Base-by-base conservation (phyloP, 495 filamentous ascomycete species). In the Penicillium soppii region DNA sequence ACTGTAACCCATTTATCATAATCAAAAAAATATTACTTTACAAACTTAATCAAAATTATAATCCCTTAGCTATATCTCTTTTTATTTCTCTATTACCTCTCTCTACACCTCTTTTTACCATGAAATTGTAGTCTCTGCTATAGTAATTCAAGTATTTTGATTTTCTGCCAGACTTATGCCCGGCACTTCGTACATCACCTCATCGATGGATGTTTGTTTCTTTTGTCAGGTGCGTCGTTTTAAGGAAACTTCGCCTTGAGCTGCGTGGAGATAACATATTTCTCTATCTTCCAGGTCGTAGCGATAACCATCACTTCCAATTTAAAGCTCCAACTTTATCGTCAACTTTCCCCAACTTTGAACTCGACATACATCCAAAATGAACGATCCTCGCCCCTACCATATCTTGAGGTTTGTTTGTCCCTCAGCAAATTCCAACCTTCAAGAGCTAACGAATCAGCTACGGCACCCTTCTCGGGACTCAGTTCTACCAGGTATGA, bases 381-480 rank as follows among this genome's bases (percentile, higher is more conserved):
- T 73, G 68, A 61, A 50, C 45, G 81, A 84, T 37, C 82, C 82
- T 23, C 86, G 80, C 29, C 85, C 88, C 1, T 94, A 88, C 67
- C 90, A 94, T 66, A 76, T 94, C 55, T 65, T 92, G 36, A 84
- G 85, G 88, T 91, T 72, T 43, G 72, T 56, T 35, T 27, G n/a
- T n/a, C n/a, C n/a, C 17, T 29, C 13, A 4, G 17, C 20, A n/a
- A 52, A 23, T 39, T 3, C 4, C 13, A 51, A 13, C 6, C 8
- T n/a, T 36, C 16, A 22, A 32, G 6, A 27, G 10, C 47, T 43
- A 43, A 46, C 16, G 22, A 20, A 45, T 2, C 53, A 91, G 87
- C 64, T 95, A 91, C 68, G 88, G 89, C 35, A 88, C 87, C 10
- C 74, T 94, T 17, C 73, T 94, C 15, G 90, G 90, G 33, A 82